Evolutionary conservation across 2,329 filamentous ascomycete species (phyloP), one percentile per base, ranked within the genome.

Genomic region (Aureobasidium sp.): DNA sequence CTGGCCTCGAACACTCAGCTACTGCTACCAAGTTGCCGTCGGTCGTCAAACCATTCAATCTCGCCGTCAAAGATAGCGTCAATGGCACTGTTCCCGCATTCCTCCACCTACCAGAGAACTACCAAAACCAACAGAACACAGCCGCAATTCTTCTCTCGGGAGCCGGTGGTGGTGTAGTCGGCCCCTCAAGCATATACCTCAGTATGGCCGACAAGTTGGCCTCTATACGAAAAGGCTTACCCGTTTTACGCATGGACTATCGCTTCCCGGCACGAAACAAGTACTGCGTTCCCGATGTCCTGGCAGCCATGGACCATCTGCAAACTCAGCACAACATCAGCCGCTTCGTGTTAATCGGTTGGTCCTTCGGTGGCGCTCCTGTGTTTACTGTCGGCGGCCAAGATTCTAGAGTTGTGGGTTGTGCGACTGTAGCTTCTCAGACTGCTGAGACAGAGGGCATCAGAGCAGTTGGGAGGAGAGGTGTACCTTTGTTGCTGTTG

Each of bases 311-410:
- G 64, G 57, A 65, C 25, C 69, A 67, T 47, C 61, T 73, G 7
- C 42, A 64, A 12, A 55, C 63, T 12, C 55, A 60, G 22, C 68
- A 64, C 56, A 60, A 57, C 0, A 60, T 69, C 1, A 55, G 54
- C n/a, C 62, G 57, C 21, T 71, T 72, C 57, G 70, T 72, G 5
- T 55, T 73, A 12, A 63, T 72, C 1, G 71, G 71, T 40, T 74
- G 70, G 71, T 70, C 66, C 10, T 72, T 73, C 48, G 70, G 71
- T 17, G 67, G 70, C 5, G 70, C 68, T 17, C 70, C 70, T 0
- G 71, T 69, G 16, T 70, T 71, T 59, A 68, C 65, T 0, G 64
- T 67, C 11, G 70, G 62, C 6, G 66, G 61, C 3, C 29, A 57
- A 12, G 66, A 68, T 3, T 53, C 63, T 24, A 59, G 71, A 4